These are phyloP conservation scores for Dittrichia graveolens DNA, from an alignment of 129 eudicot genomes.

Conservation along the genomic window DNA sequence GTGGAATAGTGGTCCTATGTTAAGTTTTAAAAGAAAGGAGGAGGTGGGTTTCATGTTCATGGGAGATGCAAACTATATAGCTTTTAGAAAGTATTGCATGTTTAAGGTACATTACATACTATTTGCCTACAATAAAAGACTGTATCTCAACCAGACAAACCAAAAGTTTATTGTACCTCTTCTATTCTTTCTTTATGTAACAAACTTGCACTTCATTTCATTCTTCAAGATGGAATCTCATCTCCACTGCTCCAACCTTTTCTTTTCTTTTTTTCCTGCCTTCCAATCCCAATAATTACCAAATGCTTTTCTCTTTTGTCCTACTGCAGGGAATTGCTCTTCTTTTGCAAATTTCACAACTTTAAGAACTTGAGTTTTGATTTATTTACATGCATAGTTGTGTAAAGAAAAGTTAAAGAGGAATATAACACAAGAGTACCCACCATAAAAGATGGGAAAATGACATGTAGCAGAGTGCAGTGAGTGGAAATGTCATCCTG, in stretches of 20 bases:
- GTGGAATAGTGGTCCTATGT: conserved; percentile 46
- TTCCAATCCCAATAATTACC: conserved; percentile 63
- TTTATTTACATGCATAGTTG: conserved; percentile 17
- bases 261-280: conserved; percentile 44
- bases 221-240: conserved; percentile 68
- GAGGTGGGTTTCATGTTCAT: conserved; percentile 30
- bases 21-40: conserved; percentile 39
- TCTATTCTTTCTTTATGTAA: conserved; percentile 50
- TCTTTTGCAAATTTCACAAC: conserved; percentile 20
- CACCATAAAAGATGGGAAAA: conserved; percentile 34
- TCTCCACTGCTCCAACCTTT: conserved; percentile 48
- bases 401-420: conserved; percentile 41
- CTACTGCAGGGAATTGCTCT: conserved; percentile 38
- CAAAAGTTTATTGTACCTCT: conserved; percentile 53
- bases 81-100: conserved; percentile 64
- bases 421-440: conserved; percentile 32
- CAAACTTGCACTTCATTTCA: conserved; percentile 54
- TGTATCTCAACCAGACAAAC: conserved; percentile 72
- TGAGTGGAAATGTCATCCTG: conserved; percentile 19
- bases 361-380: conserved; percentile 20
- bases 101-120: conserved; percentile 62
- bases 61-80: conserved; percentile 51
- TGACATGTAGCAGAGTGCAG: conserved; percentile 15
- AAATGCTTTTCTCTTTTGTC: conserved; percentile 45
- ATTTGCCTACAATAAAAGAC: conserved; percentile 68